Evolutionary conservation across 805 yeast genomes (phyloP).

Genomic region (Lipomyces lipofer): DNA sequence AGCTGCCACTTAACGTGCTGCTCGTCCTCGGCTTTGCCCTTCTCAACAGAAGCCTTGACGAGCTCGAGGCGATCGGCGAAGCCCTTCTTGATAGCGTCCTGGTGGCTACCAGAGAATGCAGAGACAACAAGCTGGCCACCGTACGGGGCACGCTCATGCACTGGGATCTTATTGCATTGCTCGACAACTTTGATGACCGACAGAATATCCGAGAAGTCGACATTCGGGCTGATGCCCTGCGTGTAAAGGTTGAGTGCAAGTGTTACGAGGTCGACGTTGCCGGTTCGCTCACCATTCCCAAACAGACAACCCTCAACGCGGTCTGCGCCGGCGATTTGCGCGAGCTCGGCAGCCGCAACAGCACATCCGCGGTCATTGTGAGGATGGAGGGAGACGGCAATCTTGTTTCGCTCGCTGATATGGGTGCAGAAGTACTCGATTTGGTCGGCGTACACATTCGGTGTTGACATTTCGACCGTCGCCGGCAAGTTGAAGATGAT

Average conservation of each 20-base stretch:
- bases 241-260: conserved; percentile 75
- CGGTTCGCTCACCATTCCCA: conserved; percentile 87
- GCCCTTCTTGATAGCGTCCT: conserved; percentile 86
- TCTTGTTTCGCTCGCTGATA: conserved; percentile 64
- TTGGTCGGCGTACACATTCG: conserved; percentile 82
- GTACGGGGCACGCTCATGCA: conserved; percentile 76
- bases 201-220: conserved; percentile 69
- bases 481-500: conserved; percentile 83
- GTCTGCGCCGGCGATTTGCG: conserved; percentile 82
- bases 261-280: conserved; percentile 80
- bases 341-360: conserved; percentile 85
- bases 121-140: conserved; percentile 82
- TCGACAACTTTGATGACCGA: conserved; percentile 72
- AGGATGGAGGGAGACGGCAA: conserved; percentile 75
- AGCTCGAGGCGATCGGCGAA: conserved; percentile 53
- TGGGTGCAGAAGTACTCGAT: conserved; percentile 68
- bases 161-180: conserved; percentile 77
- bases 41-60: conserved; percentile 16
- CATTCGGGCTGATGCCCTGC: conserved; percentile 69
- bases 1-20: conserved; percentile 58
- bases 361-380: conserved; percentile 88
- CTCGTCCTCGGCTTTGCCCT: conserved; percentile 27
- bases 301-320: conserved; percentile 83
- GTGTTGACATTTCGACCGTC: conserved; percentile 79
- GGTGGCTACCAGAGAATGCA: conserved; percentile 85